Evolutionary conservation across 2,329 filamentous ascomycete genomes (phyloP).

Genomic region (Aphanocladium album): DNA sequence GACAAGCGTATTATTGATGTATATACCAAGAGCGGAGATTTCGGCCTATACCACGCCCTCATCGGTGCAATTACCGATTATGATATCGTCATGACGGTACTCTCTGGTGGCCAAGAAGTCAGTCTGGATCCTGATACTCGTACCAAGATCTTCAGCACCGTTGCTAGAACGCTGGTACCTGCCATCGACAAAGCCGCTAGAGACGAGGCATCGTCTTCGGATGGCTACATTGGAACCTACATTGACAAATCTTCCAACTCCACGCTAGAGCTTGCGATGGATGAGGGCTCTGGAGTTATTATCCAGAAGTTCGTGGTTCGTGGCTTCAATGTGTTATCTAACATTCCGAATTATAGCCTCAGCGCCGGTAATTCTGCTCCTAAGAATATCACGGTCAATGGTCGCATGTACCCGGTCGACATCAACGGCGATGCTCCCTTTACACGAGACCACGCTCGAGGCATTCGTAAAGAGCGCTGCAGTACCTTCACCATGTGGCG

Average conservation of each 20-base stretch:
- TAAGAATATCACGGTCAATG: background rate
- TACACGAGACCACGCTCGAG: background rate
- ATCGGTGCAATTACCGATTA: constrained; percentile 43
- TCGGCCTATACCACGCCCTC: constrained; percentile 35
- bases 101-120: constrained; percentile 31
- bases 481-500: constrained; percentile 4
- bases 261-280: constrained; percentile 32
- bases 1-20: constrained; percentile 39
- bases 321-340: constrained; percentile 34
- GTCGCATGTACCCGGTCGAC: constrained; percentile 10
- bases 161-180: constrained; percentile 32
- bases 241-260: constrained; percentile 33
- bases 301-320: constrained; percentile 35
- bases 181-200: constrained; percentile 39
- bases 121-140: constrained; percentile 16
- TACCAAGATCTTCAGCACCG: constrained; percentile 21
- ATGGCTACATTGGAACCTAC: constrained; percentile 33
- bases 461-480: background rate
- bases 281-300: constrained; percentile 34
- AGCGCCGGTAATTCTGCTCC: background rate
- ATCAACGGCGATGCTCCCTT: background rate
- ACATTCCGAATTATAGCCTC: constrained; percentile 23
- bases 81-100: constrained; percentile 35
- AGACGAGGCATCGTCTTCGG: constrained; percentile 24
- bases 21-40: constrained; percentile 42